Percentiles rank a stretch among this genome's conserved stretches.
These are phyloP conservation scores for Hirsutella minnesotensis DNA, from an alignment of 2,329 filamentous ascomycete species.

Conservation along the genomic window DNA sequence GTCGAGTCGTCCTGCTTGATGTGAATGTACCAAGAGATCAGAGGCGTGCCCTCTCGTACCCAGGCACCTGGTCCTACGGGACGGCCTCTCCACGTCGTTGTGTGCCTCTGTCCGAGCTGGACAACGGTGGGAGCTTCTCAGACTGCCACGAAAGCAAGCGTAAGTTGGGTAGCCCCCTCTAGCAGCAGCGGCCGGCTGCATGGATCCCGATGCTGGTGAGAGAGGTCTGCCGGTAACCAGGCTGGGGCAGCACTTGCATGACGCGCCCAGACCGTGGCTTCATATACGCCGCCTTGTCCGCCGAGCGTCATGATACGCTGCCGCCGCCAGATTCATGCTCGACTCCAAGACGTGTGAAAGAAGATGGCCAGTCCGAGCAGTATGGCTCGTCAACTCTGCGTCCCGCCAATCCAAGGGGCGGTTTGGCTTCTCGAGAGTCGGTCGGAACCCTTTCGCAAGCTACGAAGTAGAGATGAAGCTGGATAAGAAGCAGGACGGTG, in stretches of 20 bases:
- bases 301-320: too few species aligned
- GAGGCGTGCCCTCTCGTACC: not conserved
- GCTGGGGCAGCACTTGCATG: constrained; percentile 15
- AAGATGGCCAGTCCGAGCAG: too few species aligned
- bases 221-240: not conserved
- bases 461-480: not conserved
- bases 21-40: not conserved
- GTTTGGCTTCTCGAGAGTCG: too few species aligned
- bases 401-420: too few species aligned
- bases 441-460: not conserved
- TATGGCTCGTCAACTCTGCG: too few species aligned
- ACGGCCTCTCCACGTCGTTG: not conserved
- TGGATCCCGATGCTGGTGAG: constrained; percentile 1
- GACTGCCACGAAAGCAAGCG: constrained; percentile 26
- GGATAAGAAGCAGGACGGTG: not conserved
- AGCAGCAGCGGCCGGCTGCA: constrained; percentile 13
- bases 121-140: constrained; percentile 8
- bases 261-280: constrained; percentile 2
- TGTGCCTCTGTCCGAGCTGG: not conserved
- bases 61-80: not conserved
- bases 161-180: constrained; percentile 14
- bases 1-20: not conserved
- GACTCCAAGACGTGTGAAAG: too few species aligned
- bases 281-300: not conserved
- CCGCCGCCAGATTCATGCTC: too few species aligned